phyloP scores from a whole-genome alignment of 495 filamentous ascomycete genomes.

The Penicillium waksmanii region DNA sequence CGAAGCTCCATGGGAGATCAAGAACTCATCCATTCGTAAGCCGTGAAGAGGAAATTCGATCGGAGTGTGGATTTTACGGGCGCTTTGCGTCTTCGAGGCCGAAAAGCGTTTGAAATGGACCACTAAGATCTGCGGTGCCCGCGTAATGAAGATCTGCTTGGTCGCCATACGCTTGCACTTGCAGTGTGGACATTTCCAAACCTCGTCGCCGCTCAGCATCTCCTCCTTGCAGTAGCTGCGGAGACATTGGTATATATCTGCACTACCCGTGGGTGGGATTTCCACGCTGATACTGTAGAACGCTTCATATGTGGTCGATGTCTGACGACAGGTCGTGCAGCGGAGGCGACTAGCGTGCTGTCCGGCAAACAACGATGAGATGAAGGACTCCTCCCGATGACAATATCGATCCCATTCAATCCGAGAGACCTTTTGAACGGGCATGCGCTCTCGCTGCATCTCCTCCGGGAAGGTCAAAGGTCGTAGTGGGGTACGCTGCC shows the following conservation, averaged over 20 bases:
- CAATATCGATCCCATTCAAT: slow-evolving; percentile 72
- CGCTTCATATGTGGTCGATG: slow-evolving; percentile 72
- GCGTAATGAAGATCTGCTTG: slow-evolving; percentile 74
- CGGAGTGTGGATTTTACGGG: slow-evolving; percentile 68
- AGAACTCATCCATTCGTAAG: slow-evolving; percentile 64
- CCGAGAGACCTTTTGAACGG: slow-evolving; percentile 59
- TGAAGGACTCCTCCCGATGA: slow-evolving; percentile 68
- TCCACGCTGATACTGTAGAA: slow-evolving; percentile 72
- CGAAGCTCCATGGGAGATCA: slow-evolving; percentile 45
- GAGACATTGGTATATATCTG: slow-evolving; percentile 66
- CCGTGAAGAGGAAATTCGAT: slow-evolving; percentile 70
- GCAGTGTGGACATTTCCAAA: slow-evolving; percentile 74
- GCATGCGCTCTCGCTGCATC: slow-evolving; percentile 63
- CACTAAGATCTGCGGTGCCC: slow-evolving; percentile 71
- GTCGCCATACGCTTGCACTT: slow-evolving; percentile 69
- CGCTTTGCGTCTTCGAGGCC: slow-evolving; percentile 56
- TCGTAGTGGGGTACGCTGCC: slow-evolving; percentile 59
- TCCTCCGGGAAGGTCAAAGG: slow-evolving; percentile 66
- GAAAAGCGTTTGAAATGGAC: slow-evolving; percentile 77
- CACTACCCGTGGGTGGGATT: slow-evolving; percentile 57
- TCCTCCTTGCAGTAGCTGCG: slow-evolving; percentile 71
- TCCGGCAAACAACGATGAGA: slow-evolving; percentile 71
- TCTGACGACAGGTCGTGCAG: slow-evolving; percentile 66
- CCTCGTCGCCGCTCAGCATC: slow-evolving; percentile 65
- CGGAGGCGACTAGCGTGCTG: slow-evolving; percentile 67